phyloP scores from a whole-genome alignment of 371 early-diverging fungal genomes.

The Apophysomyces trapeziformis region DNA sequence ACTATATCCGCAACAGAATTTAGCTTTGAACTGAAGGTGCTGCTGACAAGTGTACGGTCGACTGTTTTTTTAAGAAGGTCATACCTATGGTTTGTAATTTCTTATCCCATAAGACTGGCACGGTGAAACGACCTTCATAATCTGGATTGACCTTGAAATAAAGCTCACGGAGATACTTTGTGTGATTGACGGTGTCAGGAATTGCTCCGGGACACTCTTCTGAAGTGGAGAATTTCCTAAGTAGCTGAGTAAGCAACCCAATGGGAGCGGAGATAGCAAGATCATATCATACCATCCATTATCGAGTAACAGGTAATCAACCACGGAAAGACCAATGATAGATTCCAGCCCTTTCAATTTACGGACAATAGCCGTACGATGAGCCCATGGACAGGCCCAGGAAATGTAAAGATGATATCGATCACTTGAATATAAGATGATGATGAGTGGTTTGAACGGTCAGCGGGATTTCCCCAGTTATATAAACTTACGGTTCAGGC shows the following conservation, averaged over 20 bases:
- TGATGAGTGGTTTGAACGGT: too few species aligned
- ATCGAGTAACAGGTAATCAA: constrained; percentile 79
- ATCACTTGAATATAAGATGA: constrained; percentile 34
- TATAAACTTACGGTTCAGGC: constrained; percentile 68
- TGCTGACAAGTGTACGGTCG: background rate
- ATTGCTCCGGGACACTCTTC: constrained; percentile 82
- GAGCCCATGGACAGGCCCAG: constrained; percentile 93
- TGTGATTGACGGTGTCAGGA: constrained; percentile 75
- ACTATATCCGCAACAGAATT: constrained; percentile 49
- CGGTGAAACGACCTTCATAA: constrained; percentile 84
- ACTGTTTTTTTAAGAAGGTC: background rate
- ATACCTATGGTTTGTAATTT: constrained; percentile 84
- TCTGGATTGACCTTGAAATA: constrained; percentile 88
- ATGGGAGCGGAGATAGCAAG: background rate
- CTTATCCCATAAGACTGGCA: constrained; percentile 93
- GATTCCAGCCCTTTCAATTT: constrained; percentile 85
- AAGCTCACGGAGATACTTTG: constrained; percentile 78
- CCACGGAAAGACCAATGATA: constrained; percentile 81
- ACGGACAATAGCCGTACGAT: constrained; percentile 86
- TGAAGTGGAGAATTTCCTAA: constrained; percentile 67
- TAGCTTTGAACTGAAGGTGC: background rate
- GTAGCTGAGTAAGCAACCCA: constrained; percentile 12
- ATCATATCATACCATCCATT: constrained; percentile 69
- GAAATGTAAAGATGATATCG: constrained; percentile 82
- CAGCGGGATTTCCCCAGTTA: background rate